Base-by-base conservation (phyloP, 768 basidiomycete species). In the Rhodotorula diobovata region DNA sequence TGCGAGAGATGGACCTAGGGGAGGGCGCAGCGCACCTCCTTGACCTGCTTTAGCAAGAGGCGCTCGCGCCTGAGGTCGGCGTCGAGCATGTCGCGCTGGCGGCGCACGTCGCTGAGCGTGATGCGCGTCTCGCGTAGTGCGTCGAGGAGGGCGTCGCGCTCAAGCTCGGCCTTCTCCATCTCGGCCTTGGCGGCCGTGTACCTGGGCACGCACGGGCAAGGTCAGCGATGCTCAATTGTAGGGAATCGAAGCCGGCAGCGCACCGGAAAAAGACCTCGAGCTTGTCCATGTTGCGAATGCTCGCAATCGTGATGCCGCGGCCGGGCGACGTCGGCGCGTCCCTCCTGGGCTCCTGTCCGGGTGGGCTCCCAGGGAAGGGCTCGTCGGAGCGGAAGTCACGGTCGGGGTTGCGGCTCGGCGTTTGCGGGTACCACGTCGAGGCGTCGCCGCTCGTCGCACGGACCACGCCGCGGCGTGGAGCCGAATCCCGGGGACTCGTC, bases 211-310 rank as follows among this genome's bases (percentile, higher is more conserved):
- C 0, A 2, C 1, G 9, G 11, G 12, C 15, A 16, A 54, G 41
- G 14, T 28, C 45, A 14, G n/a, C 15, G 21, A 28, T 1, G 41
- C n/a, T n/a, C n/a, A n/a, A n/a, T n/a, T n/a, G n/a, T n/a, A n/a
- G n/a, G n/a, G n/a, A n/a, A 45, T 30, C 8, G 45, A 23, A 51
- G 39, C 16, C 11, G 53, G 15, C 20, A 18, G 54, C 72, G 50
- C 28, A 68, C 73, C 66, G 65, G 72, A 74, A 71, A 55, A 68
- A 74, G 41, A 74, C 63, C 63, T 71, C 66, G n/a, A 74, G 61
- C 67, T 74, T 74, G 66, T 74, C 73, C 58, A 74, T 67, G 6
- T 21, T 61, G 0, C 67, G 63, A 32, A 73, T 59, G 34, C 39
- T 53, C 15, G 61, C 45, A 32, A 70, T 63, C 18, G 56, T 56